A percentile compares a stretch with the other conserved stretches of the same genome.
phyloP scores from a whole-genome alignment of 208 protist genomes.

The Leishmania aethiopica region DNA sequence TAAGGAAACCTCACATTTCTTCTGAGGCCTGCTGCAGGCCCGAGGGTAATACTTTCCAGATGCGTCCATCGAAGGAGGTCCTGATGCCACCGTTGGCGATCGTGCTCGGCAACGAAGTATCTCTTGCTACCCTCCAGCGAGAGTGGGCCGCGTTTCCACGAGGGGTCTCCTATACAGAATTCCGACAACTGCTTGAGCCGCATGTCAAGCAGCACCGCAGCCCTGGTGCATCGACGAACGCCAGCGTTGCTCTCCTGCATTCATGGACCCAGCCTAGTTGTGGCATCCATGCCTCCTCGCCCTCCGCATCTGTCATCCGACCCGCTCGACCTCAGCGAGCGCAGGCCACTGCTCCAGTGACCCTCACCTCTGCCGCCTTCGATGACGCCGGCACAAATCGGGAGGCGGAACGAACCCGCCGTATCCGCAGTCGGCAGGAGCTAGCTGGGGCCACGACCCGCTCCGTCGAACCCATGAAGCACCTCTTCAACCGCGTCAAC shows the following conservation, averaged over 20 bases:
- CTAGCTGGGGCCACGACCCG: constrained; percentile 12
- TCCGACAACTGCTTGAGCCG: constrained; percentile 17
- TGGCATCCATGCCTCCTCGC: background rate
- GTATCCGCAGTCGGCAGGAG: constrained; percentile 27
- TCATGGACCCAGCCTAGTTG: background rate
- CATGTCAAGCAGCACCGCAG: background rate
- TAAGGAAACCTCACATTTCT: background rate
- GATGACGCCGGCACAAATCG: constrained; percentile 16
- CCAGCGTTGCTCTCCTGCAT: background rate
- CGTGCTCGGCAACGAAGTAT: constrained; percentile 14
- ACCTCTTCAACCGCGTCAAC: constrained; percentile 60
- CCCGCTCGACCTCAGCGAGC: background rate
- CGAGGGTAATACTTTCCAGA: background rate
- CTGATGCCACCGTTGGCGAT: constrained; percentile 20
- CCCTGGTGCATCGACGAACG: too few species aligned
- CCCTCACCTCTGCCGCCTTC: background rate
- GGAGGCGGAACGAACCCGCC: constrained; percentile 17
- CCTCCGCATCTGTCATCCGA: background rate
- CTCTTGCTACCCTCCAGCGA: constrained; percentile 10
- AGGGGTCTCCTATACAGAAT: constrained; percentile 26
- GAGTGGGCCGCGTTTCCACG: constrained; percentile 20
- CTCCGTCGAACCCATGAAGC: constrained; percentile 38
- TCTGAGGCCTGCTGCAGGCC: background rate
- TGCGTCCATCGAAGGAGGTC: constrained; percentile 7
- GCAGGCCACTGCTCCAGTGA: background rate